Evolutionary conservation across 164 flowering plant genomes (phyloP).

Genomic region (Vitis labrusca): DNA sequence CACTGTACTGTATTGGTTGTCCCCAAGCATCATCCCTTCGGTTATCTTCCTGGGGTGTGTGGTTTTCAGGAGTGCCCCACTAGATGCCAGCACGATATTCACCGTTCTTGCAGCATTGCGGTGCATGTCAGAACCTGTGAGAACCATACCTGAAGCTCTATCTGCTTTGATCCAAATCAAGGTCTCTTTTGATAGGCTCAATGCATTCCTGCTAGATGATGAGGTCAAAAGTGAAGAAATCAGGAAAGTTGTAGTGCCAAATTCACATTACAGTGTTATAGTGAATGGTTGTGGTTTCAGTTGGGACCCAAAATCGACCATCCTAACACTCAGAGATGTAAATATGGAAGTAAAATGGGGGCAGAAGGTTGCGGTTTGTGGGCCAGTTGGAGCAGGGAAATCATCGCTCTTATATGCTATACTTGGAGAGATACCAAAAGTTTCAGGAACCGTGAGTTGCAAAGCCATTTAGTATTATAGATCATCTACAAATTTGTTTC

Average conservation of each 20-base stretch:
- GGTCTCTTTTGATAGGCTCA: constrained; percentile 70
- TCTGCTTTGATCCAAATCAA: constrained; percentile 69
- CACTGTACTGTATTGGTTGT: constrained; percentile 68
- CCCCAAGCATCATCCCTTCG: constrained; percentile 75
- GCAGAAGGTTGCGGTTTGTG: constrained; percentile 79
- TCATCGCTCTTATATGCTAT: constrained; percentile 74
- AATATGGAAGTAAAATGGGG: constrained; percentile 47
- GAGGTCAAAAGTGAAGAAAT: constrained; percentile 48
- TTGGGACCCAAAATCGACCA: constrained; percentile 52
- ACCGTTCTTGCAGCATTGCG: constrained; percentile 67
- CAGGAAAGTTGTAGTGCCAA: background rate
- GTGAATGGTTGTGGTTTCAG: constrained; percentile 48
- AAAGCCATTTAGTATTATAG: background rate
- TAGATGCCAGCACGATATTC: constrained; percentile 77
- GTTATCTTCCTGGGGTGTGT: constrained; percentile 62
- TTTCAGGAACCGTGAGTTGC: constrained; percentile 71
- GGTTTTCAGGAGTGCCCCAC: constrained; percentile 36
- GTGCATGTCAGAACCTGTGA: constrained; percentile 68
- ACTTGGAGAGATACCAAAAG: constrained; percentile 81
- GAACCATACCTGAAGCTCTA: constrained; percentile 69
- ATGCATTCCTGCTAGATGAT: constrained; percentile 56
- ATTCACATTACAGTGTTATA: constrained; percentile 20
- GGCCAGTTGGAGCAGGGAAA: constrained; percentile 91
- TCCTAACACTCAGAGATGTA: constrained; percentile 40
- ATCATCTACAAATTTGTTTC: background rate